A percentile compares a stretch with the other conserved stretches of the same genome.
Evolutionary conservation across 108 stramenopile genomes (phyloP).

Genomic region (Cyclotella kingstonii): DNA sequence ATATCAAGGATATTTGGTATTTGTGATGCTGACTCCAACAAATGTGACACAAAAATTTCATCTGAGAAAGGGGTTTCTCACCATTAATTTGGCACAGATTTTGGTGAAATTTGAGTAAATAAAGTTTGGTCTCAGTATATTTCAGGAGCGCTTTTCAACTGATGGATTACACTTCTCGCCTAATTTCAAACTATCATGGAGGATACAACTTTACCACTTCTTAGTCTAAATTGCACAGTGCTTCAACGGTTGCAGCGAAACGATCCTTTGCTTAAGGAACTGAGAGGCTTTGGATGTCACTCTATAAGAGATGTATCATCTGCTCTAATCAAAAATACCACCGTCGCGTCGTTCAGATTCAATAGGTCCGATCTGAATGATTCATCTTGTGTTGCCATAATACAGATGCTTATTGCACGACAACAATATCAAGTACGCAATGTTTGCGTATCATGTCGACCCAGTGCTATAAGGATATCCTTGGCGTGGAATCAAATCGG

Average conservation of each 20-base stretch:
- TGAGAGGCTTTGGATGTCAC: slow-evolving; percentile 17
- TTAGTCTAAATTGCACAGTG: background rate
- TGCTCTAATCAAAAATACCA: slow-evolving; percentile 12
- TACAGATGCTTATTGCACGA: slow-evolving; percentile 12
- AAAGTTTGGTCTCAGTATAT: too few species aligned
- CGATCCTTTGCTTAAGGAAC: slow-evolving; percentile 18
- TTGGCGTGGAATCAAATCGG: slow-evolving; percentile 23
- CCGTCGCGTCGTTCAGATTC: slow-evolving; percentile 14
- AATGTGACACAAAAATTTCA: too few species aligned
- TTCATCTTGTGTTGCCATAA: slow-evolving; percentile 8
- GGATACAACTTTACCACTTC: too few species aligned
- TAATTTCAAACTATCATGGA: too few species aligned
- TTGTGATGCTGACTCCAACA: too few species aligned
- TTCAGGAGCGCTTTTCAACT: too few species aligned
- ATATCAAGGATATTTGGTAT: too few species aligned
- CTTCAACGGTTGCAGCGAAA: slow-evolving; percentile 9
- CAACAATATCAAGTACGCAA: background rate
- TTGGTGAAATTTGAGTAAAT: too few species aligned
- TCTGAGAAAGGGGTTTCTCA: too few species aligned
- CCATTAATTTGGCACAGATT: too few species aligned
- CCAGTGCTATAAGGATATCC: slow-evolving; percentile 12
- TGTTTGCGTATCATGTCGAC: slow-evolving; percentile 10
- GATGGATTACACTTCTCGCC: too few species aligned
- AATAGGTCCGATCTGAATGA: slow-evolving; percentile 10
- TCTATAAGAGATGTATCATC: slow-evolving; percentile 6